Base-by-base conservation (phyloP, 805 yeast species). In the Metschnikowia santaceciliae region DNA sequence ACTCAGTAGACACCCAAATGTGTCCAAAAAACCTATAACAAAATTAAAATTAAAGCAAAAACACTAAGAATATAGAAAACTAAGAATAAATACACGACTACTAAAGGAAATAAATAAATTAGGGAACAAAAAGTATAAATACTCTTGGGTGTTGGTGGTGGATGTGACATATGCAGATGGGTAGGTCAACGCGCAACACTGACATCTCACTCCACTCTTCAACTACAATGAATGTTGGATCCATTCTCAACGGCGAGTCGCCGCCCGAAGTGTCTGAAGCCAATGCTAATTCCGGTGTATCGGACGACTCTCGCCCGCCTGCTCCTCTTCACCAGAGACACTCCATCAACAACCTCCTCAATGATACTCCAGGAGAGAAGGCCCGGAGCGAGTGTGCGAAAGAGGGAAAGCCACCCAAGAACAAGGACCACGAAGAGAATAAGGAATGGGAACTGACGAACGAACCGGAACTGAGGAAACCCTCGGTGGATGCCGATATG, bases 191-290 rank as follows among this genome's bases (percentile, higher is more conserved):
- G 41, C 32, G 42, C 42, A 22, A 23, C 19, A 17, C 15, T 10
- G 38, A 15, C 38, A 14, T n/a, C 38, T 23, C 32, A 22, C 32
- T 8, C 46, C 38, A 32, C n/a, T n/a, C 30, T 17, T 14, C 7
- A n/a, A n/a, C 33, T n/a, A 26, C 43, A 10, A 58, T 58, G 61
- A 58, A 58, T 39, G 61, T 58, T 20, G 61, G 60, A 6, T 58
- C 61, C 30, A 56, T 58, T 44, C 51, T 58, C 17, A 58, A 56
- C 39, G 58, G 61, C 20, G 61, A 58, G 37, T 46, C 57, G 36
- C 59, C 58, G 0, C 51, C 54, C 0, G 49, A 54, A 26, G 49
- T 40, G 4, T 34, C 46, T 42, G 51, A 44, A 36, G 48, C 22
- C 14, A 46, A 44, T 17, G 42, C 40, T 36, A 51, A 40, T 48